Base-by-base conservation (phyloP, 2,329 filamentous ascomycete species). In the Dendrostoma leiphaemia region DNA sequence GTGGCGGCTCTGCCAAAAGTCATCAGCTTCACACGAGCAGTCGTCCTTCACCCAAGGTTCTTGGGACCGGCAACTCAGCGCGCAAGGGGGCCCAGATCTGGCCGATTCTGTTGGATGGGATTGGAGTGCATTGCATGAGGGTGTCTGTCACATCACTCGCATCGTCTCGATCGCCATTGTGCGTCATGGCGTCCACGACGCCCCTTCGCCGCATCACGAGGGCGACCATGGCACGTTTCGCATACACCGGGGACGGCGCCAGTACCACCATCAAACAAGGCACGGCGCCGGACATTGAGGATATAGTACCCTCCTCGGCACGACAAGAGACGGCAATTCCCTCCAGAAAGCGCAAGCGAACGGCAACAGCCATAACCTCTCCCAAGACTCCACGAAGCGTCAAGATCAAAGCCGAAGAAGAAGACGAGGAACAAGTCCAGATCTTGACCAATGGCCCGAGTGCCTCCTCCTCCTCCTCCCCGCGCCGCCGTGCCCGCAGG, bases 161-260 rank as follows among this genome's bases (percentile, higher is more conserved):
- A 29, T 19, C 28, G 19, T 28, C 31, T 13, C 3, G 12, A n/a
- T 5, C 15, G n/a, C 3, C 10, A n/a, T n/a, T n/a, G n/a, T n/a
- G n/a, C 38, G 37, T 4, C 43, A 58, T 58, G 56, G 62, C 60
- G 34, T 63, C 65, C 21, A 34, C 43, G 2, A 44, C 23, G 4
- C 56, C 52, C 2, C 70, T 71, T 8, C 74, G 75, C 41, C 74
- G 79, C 57, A 74, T 74, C 54, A 78, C 83, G 60, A 69, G 80
- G 58, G 71, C 76, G n/a, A 68, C 71, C 2, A 68, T 81, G 52
- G 72, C 79, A 21, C 71, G 78, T 48, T 80, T 81, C 64, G 67
- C 76, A 7, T 69, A 74, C 63, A 40, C 59, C 47, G 61, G 61
- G 57, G 51, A 63, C 21, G 57, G 66, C 6, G 57, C 63, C 1